Evolutionary conservation across 2,329 filamentous ascomycete species (phyloP).

Genomic region (Pseudodiploospora longispora): DNA sequence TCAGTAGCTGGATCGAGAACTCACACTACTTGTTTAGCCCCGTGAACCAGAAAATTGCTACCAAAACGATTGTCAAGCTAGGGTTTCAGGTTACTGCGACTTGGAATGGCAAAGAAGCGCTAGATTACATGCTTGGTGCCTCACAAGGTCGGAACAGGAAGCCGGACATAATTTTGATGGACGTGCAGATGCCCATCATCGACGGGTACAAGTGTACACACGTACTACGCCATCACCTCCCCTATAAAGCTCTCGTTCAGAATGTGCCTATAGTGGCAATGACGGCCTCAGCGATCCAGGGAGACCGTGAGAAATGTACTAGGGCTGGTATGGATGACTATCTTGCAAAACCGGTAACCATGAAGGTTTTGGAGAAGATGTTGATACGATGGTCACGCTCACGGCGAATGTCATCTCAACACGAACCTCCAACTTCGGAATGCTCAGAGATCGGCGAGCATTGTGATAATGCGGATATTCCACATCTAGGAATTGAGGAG

Average conservation of each 20-base stretch:
- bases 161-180: conserved; percentile 72
- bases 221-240: conserved; percentile 57
- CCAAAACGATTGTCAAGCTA: conserved; percentile 65
- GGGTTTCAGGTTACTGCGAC: conserved; percentile 63
- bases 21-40: conserved; percentile 25
- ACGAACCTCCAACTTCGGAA: conserved; percentile 28
- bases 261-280: conserved; percentile 72
- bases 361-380: conserved; percentile 60
- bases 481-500: conserved; percentile 26
- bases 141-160: conserved; percentile 41
- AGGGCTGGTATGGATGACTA: conserved; percentile 72
- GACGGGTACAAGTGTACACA: conserved; percentile 74
- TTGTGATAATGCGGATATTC: conserved; percentile 34
- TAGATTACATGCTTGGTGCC: conserved; percentile 60
- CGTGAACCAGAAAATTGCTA: conserved; percentile 69
- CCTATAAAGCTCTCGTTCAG: conserved; percentile 51
- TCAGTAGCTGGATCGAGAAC: background rate
- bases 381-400: conserved; percentile 57
- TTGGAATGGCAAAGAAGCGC: conserved; percentile 71
- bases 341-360: conserved; percentile 64
- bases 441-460: conserved; percentile 38
- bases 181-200: conserved; percentile 68
- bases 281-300: conserved; percentile 72
- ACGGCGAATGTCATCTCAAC: conserved; percentile 16
- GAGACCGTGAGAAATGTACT: conserved; percentile 66